Percentiles rank a stretch among this genome's conserved stretches.
phyloP scores from a whole-genome alignment of 2,329 filamentous ascomycete genomes.

The Onygenales sp. region DNA sequence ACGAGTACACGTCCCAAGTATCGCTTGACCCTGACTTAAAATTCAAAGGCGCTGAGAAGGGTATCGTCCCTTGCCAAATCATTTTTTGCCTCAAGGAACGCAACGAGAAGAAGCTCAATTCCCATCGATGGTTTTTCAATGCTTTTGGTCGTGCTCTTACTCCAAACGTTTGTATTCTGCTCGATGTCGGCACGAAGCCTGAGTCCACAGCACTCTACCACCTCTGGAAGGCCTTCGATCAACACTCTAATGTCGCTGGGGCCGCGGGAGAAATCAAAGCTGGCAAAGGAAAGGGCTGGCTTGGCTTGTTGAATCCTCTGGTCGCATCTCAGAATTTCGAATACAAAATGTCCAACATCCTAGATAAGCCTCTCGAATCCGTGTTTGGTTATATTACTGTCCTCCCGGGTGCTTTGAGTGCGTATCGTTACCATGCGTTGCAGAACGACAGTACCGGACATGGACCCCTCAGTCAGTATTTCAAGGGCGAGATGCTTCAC shows the following conservation, averaged over 20 bases:
- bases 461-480: constrained; percentile 92
- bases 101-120: constrained; percentile 96
- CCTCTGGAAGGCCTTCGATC: constrained; percentile 97
- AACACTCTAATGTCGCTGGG: constrained; percentile 91
- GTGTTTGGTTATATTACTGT: constrained; percentile 99
- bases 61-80: constrained; percentile 95
- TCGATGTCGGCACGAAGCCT: constrained; percentile 92
- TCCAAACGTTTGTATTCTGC: constrained; percentile 91
- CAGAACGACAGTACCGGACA: constrained; percentile 96
- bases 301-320: constrained; percentile 80
- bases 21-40: constrained; percentile 91
- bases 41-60: constrained; percentile 98
- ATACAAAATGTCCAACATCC: constrained; percentile 99
- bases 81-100: constrained; percentile 98
- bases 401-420: constrained; percentile 84
- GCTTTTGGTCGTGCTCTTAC: constrained; percentile 87
- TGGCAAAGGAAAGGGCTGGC: constrained; percentile 78
- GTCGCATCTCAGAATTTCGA: constrained; percentile 98
- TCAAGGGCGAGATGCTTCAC: constrained; percentile 96
- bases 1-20: constrained; percentile 98
- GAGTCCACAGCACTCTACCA: constrained; percentile 89
- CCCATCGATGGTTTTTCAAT: constrained; percentile 98
- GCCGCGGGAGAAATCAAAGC: constrained; percentile 97
- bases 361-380: constrained; percentile 93
- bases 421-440: constrained; percentile 89